A percentile compares a stretch with the other conserved stretches of the same genome.
These are phyloP conservation scores for Lineolata rhizophorae DNA, from an alignment of 495 filamentous ascomycete species.

Conservation along the genomic window DNA sequence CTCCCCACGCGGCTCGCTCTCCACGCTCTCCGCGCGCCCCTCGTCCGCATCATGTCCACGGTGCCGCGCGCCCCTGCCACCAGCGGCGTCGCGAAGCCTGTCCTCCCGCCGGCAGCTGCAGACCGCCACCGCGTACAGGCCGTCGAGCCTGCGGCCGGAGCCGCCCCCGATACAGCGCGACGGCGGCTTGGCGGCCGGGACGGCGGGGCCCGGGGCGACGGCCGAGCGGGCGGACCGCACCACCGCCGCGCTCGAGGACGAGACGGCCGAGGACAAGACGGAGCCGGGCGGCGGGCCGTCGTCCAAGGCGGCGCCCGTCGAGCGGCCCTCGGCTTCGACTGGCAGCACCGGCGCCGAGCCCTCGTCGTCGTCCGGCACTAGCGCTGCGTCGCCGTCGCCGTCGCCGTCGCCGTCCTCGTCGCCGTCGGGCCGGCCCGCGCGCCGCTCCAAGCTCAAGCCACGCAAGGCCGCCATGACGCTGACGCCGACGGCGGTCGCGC, in stretches of 20 bases:
- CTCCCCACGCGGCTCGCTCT: too few species aligned
- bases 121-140: constrained; percentile 56
- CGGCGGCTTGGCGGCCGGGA: constrained; percentile 39
- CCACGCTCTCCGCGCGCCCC: too few species aligned
- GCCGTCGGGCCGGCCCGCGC: constrained; percentile 20
- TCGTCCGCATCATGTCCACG: too few species aligned
- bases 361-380: too few species aligned
- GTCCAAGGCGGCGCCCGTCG: constrained; percentile 30
- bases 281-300: constrained; percentile 38
- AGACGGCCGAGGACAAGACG: constrained; percentile 7
- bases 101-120: constrained; percentile 42
- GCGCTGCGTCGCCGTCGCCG: constrained; percentile 7
- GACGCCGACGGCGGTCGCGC: constrained; percentile 51
- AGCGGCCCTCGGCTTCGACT: constrained; percentile 6
- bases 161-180: constrained; percentile 42
- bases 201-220: constrained; percentile 35
- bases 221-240: constrained; percentile 27
- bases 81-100: too few species aligned
- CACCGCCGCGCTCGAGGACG: constrained; percentile 12
- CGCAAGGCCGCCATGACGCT: constrained; percentile 84
- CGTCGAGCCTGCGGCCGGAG: constrained; percentile 41
- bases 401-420: constrained; percentile 4
- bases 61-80: too few species aligned
- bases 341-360: constrained; percentile 16
- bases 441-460: constrained; percentile 46